Conservation (phyloP, 2,329 filamentous ascomycete species). For the Aspergillus alliaceus region DNA sequence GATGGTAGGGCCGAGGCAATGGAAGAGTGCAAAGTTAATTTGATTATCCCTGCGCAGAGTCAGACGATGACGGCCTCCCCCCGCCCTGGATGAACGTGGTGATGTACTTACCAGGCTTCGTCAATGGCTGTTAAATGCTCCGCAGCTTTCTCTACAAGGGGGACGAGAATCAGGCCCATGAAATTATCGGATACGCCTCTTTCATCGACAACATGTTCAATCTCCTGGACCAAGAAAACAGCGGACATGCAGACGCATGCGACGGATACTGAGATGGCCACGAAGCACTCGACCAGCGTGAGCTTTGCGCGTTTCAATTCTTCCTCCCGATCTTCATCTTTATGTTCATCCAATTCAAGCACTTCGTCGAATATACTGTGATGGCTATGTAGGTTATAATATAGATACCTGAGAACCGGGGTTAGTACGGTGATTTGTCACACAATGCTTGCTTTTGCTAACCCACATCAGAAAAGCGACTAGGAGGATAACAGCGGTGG, state of each 20-base stretch:
- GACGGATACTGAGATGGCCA: conserved; percentile 66
- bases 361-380: conserved; percentile 75
- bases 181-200: conserved; percentile 58
- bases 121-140: conserved; percentile 83
- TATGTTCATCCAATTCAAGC: conserved; percentile 68
- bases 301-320: conserved; percentile 66
- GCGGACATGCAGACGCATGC: conserved; percentile 72
- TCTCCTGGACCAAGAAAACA: conserved; percentile 71
- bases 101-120: conserved; percentile 67
- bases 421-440: neutral
- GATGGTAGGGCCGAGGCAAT: conserved; percentile 82
- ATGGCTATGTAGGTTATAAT: conserved; percentile 75
- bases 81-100: neutral
- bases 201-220: conserved; percentile 59
- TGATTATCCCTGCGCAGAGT: conserved; percentile 40
- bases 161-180: conserved; percentile 71
- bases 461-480: conserved; percentile 64
- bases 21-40: conserved; percentile 82
- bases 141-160: conserved; percentile 81
- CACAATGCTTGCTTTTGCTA: neutral
- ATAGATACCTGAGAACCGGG: conserved; percentile 48
- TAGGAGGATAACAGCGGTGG: conserved; percentile 69
- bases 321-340: conserved; percentile 63
- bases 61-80: neutral
- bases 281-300: conserved; percentile 69